Percentiles rank a stretch among this genome's conserved stretches.
Conservation (phyloP, 2,329 filamentous ascomycete species). For the Cercospora beticola region DNA sequence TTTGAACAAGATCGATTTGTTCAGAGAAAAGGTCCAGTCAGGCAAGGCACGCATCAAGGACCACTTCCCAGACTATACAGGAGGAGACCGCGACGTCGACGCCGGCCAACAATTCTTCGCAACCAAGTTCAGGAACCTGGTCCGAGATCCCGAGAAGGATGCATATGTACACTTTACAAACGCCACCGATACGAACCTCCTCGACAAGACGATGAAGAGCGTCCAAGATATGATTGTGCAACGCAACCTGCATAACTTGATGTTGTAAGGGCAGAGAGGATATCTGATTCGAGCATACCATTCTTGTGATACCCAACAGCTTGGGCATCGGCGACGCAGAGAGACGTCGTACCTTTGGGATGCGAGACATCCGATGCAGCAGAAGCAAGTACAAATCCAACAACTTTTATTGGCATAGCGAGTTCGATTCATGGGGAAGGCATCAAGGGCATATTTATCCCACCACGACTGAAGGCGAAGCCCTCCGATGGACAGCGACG, state of each 20-base stretch:
- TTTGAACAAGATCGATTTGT: constrained; percentile 56
- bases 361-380: constrained; percentile 1
- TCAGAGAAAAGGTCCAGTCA: constrained; percentile 50
- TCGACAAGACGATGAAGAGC: constrained; percentile 54
- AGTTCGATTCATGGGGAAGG: constrained; percentile 10
- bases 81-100: constrained; percentile 47
- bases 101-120: constrained; percentile 53
- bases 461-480: neutral
- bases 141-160: constrained; percentile 52
- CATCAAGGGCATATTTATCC: neutral
- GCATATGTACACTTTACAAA: constrained; percentile 55
- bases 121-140: constrained; percentile 52
- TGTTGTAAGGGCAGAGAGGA: constrained; percentile 39
- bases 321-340: constrained; percentile 8
- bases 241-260: constrained; percentile 52
- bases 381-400: neutral
- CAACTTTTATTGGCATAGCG: constrained; percentile 9
- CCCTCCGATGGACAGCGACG: constrained; percentile 1
- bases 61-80: constrained; percentile 52
- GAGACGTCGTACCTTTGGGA: neutral
- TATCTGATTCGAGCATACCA: constrained; percentile 4
- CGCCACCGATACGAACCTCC: constrained; percentile 52
- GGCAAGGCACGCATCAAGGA: constrained; percentile 50
- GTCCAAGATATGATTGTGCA: constrained; percentile 56
- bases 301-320: constrained; percentile 15